Base-by-base conservation (phyloP, 129 eudicot species). In the Helichrysum umbraculigerum region DNA sequence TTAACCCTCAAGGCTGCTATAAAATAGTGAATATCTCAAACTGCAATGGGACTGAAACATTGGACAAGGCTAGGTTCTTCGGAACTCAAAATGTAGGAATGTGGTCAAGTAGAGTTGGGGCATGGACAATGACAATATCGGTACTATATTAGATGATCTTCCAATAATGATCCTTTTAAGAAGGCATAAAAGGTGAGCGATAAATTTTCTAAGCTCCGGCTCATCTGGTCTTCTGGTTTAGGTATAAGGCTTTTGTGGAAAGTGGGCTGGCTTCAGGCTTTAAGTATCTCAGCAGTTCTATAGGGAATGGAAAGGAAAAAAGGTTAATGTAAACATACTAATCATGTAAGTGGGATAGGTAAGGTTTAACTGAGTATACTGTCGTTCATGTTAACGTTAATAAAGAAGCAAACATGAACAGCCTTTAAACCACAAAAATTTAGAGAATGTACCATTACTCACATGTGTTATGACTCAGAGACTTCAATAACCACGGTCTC, bases 191-290 rank as follows among this genome's bases (percentile, higher is more conserved):
- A 66, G 71, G 71, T 37, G 54, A 37, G 71, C 17, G 7, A n/a
- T 37, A 35, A 37, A 32, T 37, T 66, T 20, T 37, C 47, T 41
- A 32, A 33, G 21, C 70, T 65, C 47, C 44, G 71, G 29, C 29
- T 66, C 71, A 66, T 66, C 54, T 10, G 71, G 71, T 66, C 71
- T 66, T 66, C 71, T 66, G 28, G 52, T 66, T 35, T 66, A 66
- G 54, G 71, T 37, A 41, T 66, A 37, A 66, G 71, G 54, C 71
- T 66, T 66, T 33, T 28, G 7, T 15, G 35, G n/a, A 30, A 21
- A 32, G 71, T 66, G 71, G 71, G 71, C 71, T 66, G 50, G 71
- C 71, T 35, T 65, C 44, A n/a, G 70, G 70, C 70, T 65, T 65
- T 65, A 9, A 64, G 30, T 32, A 65, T 65, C 25, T 15, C 70